phyloP scores from a whole-genome alignment of 2,329 filamentous ascomycete species.

The Zasmidium citrigriseum region DNA sequence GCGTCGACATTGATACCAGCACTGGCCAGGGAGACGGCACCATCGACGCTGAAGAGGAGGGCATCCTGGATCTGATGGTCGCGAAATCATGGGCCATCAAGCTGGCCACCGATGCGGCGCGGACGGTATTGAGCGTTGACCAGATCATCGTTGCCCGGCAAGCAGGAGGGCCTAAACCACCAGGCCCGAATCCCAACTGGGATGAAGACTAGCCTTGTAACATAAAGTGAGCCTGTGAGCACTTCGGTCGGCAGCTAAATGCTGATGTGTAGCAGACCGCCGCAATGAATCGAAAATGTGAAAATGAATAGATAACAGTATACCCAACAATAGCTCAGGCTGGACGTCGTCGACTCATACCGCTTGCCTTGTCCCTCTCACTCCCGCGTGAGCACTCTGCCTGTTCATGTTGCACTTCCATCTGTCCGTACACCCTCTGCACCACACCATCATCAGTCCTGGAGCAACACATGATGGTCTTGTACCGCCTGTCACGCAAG shows the following conservation, averaged over 20 bases:
- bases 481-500: neutral
- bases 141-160: conserved; percentile 99
- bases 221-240: neutral
- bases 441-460: too few relatives aligned
- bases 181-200: conserved; percentile 80
- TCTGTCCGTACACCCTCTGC: too few relatives aligned
- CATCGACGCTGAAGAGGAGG: conserved; percentile 81
- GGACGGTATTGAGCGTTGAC: conserved; percentile 93
- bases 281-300: neutral
- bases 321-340: too few relatives aligned
- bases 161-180: conserved; percentile 95
- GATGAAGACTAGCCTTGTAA: conserved; percentile 55
- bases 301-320: neutral
- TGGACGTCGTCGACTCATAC: too few relatives aligned
- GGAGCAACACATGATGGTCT: neutral
- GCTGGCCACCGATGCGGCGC: conserved; percentile 89
- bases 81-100: conserved; percentile 97
- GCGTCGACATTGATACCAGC: conserved; percentile 90
- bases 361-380: too few relatives aligned
- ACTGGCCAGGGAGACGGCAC: conserved; percentile 81
- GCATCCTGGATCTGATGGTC: conserved; percentile 88
- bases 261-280: neutral
- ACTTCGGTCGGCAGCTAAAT: too few relatives aligned
- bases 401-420: too few relatives aligned
- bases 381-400: too few relatives aligned